These are phyloP conservation scores for Linnemannia exigua DNA, from an alignment of 192 early-diverging fungal species.

Conservation along the genomic window DNA sequence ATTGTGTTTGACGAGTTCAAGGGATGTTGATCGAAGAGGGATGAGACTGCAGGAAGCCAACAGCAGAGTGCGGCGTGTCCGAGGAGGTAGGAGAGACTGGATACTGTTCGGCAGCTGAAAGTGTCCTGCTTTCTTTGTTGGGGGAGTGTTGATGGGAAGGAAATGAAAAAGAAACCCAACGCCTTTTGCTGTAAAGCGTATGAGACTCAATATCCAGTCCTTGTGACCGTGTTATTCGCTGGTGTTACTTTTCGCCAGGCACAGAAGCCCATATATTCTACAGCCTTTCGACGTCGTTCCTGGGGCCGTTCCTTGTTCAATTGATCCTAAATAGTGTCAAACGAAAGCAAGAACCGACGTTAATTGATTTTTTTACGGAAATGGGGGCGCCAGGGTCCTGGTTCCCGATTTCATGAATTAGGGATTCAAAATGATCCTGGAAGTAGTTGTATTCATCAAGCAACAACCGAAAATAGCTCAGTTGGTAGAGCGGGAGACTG, in stretches of 20 bases:
- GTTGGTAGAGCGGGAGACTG: constrained; percentile 81
- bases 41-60: background rate
- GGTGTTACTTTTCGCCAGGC: too few relatives aligned
- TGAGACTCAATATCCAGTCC: too few relatives aligned
- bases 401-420: background rate
- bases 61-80: background rate
- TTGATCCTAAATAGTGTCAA: background rate
- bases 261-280: too few relatives aligned
- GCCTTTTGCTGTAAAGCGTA: too few relatives aligned
- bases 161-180: background rate
- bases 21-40: background rate
- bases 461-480: constrained; percentile 67
- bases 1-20: background rate
- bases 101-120: background rate
- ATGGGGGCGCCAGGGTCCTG: background rate
- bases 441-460: background rate
- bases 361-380: background rate
- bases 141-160: background rate
- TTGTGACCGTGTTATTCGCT: too few relatives aligned
- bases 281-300: too few relatives aligned
- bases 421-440: background rate
- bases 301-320: background rate
- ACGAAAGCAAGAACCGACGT: background rate
- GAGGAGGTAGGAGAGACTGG: background rate
- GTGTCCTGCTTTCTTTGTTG: background rate